These are phyloP conservation scores for Diaporthe caulivora DNA, from an alignment of 2,329 filamentous ascomycete genomes.

Conservation along the genomic window DNA sequence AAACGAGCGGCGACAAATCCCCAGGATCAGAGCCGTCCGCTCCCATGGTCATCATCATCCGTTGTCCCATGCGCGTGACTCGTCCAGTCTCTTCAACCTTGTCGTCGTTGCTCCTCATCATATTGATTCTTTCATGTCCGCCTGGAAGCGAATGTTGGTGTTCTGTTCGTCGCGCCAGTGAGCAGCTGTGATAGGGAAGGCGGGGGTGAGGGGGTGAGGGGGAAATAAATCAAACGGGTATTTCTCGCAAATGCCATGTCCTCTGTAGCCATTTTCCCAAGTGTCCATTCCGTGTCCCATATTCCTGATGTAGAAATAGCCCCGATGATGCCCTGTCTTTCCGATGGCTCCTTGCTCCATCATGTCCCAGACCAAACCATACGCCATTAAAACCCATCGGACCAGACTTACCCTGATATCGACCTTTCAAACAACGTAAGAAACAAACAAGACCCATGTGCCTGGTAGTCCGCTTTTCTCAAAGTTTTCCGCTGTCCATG, in stretches of 20 bases:
- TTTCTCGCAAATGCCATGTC: constrained; percentile 43
- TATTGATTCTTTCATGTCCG: constrained; percentile 15
- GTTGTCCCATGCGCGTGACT: constrained; percentile 1
- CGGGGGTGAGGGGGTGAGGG: constrained; percentile 6
- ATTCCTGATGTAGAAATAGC: constrained; percentile 14
- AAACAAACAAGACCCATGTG: constrained; percentile 13
- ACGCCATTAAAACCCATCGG: constrained; percentile 39
- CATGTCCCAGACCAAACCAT: constrained; percentile 35
- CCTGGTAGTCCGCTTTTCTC: not conserved
- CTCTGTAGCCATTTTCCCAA: constrained; percentile 36
- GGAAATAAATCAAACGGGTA: constrained; percentile 40
- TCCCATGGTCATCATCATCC: constrained; percentile 20
- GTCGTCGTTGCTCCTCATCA: constrained; percentile 4
- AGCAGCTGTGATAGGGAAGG: not conserved
- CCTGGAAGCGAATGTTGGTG: constrained; percentile 34
- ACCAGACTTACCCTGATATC: constrained; percentile 26
- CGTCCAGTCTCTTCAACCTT: not conserved
- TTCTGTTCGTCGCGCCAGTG: not conserved
- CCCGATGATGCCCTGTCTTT: constrained; percentile 30
- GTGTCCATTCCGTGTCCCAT: constrained; percentile 30
- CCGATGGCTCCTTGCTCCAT: constrained; percentile 30
- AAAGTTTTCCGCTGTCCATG: not conserved
- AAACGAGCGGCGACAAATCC: constrained; percentile 12
- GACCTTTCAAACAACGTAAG: not conserved
- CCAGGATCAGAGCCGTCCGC: constrained; percentile 32